Evolutionary conservation across 2,329 filamentous ascomycete genomes (phyloP).

Genomic region (Apiospora pterosperma): DNA sequence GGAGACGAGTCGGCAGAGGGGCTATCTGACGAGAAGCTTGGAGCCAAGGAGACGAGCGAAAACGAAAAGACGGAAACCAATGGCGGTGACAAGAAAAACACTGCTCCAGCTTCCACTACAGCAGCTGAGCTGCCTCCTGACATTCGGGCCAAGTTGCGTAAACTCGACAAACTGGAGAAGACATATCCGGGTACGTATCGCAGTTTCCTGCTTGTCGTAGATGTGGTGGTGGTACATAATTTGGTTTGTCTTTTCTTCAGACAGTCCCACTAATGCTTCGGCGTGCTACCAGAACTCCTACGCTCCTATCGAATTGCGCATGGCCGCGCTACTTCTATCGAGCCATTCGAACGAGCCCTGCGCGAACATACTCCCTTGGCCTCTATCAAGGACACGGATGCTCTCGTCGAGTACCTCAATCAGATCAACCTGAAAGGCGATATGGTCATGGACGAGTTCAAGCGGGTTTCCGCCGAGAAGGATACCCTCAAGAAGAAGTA

Average conservation of each 20-base stretch:
- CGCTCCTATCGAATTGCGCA: slow-evolving; percentile 92
- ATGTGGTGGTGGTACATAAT: neutral
- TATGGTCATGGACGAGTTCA: slow-evolving; percentile 92
- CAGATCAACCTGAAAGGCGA: slow-evolving; percentile 82
- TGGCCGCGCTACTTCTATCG: slow-evolving; percentile 79
- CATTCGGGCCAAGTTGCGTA: slow-evolving; percentile 70
- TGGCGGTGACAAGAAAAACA: slow-evolving; percentile 13
- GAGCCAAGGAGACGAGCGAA: neutral
- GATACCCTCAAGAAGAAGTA: slow-evolving; percentile 76
- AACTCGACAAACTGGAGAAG: slow-evolving; percentile 84
- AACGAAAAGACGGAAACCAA: slow-evolving; percentile 6
- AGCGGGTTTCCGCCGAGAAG: slow-evolving; percentile 77
- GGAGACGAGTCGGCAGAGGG: slow-evolving; percentile 16
- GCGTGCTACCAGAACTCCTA: slow-evolving; percentile 62
- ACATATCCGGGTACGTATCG: slow-evolving; percentile 70
- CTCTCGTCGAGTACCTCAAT: slow-evolving; percentile 84
- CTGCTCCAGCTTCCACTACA: slow-evolving; percentile 16
- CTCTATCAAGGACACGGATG: slow-evolving; percentile 80
- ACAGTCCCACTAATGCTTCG: neutral
- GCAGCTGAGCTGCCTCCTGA: slow-evolving; percentile 66
- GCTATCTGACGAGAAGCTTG: slow-evolving; percentile 17
- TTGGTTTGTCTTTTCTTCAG: neutral
- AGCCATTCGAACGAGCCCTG: slow-evolving; percentile 87
- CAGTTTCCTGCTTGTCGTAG: slow-evolving; percentile 8
- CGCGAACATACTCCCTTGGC: slow-evolving; percentile 90